Evolutionary conservation across 257 asterid genomes (phyloP), one percentile per base, ranked within the genome.

Genomic region (Cinchona pubescens): DNA sequence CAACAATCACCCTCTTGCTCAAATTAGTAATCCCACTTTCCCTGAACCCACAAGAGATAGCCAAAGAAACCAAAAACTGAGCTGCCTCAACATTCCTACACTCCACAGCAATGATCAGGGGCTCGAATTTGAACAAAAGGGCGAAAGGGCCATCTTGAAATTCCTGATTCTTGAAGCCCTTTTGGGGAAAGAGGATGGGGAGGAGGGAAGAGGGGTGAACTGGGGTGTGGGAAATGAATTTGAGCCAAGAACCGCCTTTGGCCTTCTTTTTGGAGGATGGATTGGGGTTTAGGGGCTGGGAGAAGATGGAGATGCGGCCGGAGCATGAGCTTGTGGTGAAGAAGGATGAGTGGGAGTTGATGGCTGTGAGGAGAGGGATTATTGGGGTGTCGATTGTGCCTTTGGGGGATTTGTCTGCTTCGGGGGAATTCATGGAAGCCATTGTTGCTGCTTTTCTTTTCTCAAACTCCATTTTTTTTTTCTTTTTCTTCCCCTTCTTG

Each of bases 311-410:
- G 75, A 94, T 91, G 72, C 99, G 96, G 71, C 99, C 97, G 74
- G 99, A 94, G 89, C 99, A 94, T 49, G 99, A 94, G 83, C 97
- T 90, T 79, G 99, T 95, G 75, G 99, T 95, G 96, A 92, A 95
- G 87, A 84, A 95, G 15, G 91, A 88, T 27, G 92, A 86, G 73
- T 95, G 96, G 65, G 94, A 88, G 82, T 92, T 95, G 81, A 95
- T 79, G 48, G 90, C 74, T 68, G 78, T 69, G 74, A 95, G 78
- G 55, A 95, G 90, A 53, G 93, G 90, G 83, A 95, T 85, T 4
- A 95, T 91, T 35, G 98, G 96, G 10, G 81, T 67, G 86, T 95
- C 99, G 3, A 95, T 59, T 76, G 61, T 82, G 73, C 99, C 99
- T 80, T 95, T 95, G 0, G 99, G 99, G 19, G 99, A 95, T 49